These are phyloP conservation scores for Termitomyces eurrhizus DNA, from an alignment of 768 basidiomycete species.

Conservation along the genomic window DNA sequence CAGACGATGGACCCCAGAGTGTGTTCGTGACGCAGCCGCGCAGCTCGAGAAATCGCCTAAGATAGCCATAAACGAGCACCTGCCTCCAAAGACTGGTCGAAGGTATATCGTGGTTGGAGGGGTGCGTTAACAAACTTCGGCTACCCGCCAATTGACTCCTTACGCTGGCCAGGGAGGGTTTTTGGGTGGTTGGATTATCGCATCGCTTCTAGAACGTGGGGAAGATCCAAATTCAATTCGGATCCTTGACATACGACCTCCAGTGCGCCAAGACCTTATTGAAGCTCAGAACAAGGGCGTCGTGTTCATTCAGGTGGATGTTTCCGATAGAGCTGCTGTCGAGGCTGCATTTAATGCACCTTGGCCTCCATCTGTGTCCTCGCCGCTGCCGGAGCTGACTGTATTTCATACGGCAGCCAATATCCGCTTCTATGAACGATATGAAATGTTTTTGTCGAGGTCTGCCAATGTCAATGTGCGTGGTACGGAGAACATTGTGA, in stretches of 20 bases:
- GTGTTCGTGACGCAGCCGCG: slow-evolving; percentile 34
- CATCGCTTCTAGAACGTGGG: slow-evolving; percentile 63
- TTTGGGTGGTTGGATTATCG: slow-evolving; percentile 74
- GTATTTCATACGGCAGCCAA: slow-evolving; percentile 77
- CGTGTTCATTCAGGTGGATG: slow-evolving; percentile 55
- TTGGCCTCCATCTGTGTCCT: slow-evolving; percentile 42
- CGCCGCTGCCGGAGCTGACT: slow-evolving; percentile 39
- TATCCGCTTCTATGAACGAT: slow-evolving; percentile 75
- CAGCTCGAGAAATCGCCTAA: slow-evolving; percentile 29
- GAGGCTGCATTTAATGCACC: slow-evolving; percentile 58
- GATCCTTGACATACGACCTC: slow-evolving; percentile 62
- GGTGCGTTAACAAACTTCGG: slow-evolving; percentile 24
- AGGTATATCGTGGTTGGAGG: slow-evolving; percentile 77
- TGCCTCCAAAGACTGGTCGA: slow-evolving; percentile 68
- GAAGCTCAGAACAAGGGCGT: slow-evolving; percentile 49
- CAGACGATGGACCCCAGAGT: slow-evolving; percentile 41
- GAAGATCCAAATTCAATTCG: slow-evolving; percentile 65
- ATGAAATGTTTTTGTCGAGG: slow-evolving; percentile 40
- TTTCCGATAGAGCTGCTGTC: slow-evolving; percentile 51
- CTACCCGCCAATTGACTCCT: neutral
- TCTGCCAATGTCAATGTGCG: slow-evolving; percentile 62
- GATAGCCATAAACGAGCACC: slow-evolving; percentile 35
- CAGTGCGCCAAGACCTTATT: slow-evolving; percentile 52
- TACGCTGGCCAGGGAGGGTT: slow-evolving; percentile 58
- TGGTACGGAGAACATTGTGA: slow-evolving; percentile 66